A percentile compares a stretch with the other conserved stretches of the same genome.
Evolutionary conservation across 805 yeast species (phyloP).

Genomic region (Cyberlindnera sargentensis): DNA sequence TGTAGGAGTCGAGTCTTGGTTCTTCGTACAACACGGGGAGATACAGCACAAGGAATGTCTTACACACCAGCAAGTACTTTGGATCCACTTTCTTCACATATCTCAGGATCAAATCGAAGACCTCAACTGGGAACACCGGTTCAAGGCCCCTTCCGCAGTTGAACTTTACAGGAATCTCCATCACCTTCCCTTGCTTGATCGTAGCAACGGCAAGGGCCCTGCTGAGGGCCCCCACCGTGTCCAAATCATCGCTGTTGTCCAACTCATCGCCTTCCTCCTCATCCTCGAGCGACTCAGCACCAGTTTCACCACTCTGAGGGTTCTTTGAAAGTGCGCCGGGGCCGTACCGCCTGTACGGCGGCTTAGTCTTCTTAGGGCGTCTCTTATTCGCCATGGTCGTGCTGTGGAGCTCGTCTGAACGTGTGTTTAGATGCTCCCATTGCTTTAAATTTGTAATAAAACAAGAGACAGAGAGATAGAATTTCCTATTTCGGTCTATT

Average conservation of each 20-base stretch:
- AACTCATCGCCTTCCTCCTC: slow-evolving; percentile 25
- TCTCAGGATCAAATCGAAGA: slow-evolving; percentile 23
- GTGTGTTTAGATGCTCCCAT: background rate
- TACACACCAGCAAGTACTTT: slow-evolving; percentile 52
- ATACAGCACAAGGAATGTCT: slow-evolving; percentile 50
- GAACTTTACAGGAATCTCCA: slow-evolving; percentile 9
- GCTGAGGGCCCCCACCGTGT: background rate
- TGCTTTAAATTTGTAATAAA: background rate
- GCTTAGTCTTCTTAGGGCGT: slow-evolving; percentile 75
- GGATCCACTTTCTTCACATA: slow-evolving; percentile 32
- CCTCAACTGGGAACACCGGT: slow-evolving; percentile 23
- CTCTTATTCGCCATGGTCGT: slow-evolving; percentile 72
- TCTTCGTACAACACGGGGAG: slow-evolving; percentile 57
- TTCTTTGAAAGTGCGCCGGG: slow-evolving; percentile 27
- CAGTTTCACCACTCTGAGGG: background rate
- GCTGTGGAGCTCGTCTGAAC: background rate
- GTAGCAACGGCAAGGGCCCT: background rate
- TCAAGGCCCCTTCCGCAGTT: slow-evolving; percentile 1
- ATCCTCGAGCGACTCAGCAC: slow-evolving; percentile 17
- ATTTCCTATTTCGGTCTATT: background rate
- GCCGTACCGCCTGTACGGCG: slow-evolving; percentile 73
- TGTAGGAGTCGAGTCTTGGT: slow-evolving; percentile 60
- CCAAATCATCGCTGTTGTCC: slow-evolving; percentile 11
- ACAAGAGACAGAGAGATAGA: background rate
- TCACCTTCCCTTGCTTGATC: slow-evolving; percentile 1